Conservation (phyloP, 805 yeast genomes). For the Sugiyamaella floridensis region DNA sequence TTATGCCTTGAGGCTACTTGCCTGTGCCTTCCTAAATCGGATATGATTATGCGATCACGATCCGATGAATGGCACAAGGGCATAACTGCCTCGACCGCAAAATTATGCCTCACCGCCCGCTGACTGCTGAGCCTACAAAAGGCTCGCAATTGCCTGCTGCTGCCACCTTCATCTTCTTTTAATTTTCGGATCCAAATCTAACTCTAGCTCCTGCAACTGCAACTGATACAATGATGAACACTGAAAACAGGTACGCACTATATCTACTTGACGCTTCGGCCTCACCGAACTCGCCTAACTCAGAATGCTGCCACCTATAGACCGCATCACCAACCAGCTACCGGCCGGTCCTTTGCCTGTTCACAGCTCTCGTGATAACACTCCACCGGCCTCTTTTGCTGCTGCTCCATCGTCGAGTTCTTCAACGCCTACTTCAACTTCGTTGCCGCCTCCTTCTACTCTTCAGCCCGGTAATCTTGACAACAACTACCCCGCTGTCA, state of each 20-base stretch:
- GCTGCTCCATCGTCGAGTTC: neutral
- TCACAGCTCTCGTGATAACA: neutral
- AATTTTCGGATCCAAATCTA: neutral
- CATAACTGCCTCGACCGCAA: neutral
- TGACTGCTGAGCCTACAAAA: neutral
- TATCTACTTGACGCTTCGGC: neutral
- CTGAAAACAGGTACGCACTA: neutral
- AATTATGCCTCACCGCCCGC: neutral
- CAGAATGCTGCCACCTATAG: slow-evolving; percentile 6
- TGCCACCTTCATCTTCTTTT: neutral
- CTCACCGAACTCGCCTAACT: neutral
- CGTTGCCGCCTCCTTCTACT: neutral
- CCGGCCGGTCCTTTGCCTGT: neutral
- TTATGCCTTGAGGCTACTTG: neutral
- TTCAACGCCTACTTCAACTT: too few species aligned
- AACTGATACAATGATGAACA: neutral
- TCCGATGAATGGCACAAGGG: neutral
- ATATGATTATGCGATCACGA: neutral
- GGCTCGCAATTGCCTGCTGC: neutral
- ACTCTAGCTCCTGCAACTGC: neutral
- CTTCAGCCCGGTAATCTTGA: neutral
- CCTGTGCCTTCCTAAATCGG: neutral
- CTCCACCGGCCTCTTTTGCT: neutral
- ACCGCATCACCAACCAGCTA: slow-evolving; percentile 3
- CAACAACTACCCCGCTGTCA: neutral